Evolutionary conservation across 169 alveolate species (phyloP), one percentile per base, ranked within the genome.

Genomic region (Plasmodium vinckei): DNA sequence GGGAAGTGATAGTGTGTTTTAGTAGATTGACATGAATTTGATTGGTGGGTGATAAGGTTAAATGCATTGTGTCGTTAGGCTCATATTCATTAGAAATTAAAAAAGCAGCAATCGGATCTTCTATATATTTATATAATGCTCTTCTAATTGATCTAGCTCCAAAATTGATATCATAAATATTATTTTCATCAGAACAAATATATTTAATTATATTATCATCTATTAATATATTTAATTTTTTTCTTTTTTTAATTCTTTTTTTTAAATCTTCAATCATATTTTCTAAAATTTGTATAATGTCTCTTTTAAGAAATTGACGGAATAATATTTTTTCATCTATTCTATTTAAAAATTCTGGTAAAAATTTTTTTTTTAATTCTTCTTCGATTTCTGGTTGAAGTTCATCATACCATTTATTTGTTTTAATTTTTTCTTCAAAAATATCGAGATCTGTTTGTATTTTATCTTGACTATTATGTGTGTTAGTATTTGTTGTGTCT

Each of bases 331-430:
- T 87, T 59, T 94, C 95, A 67, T 94, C 96, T 25, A 94, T 92
- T 53, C 96, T 87, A 88, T 94, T 91, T 44, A 94, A 87, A 33
- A 94, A 93, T 63, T 94, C 96, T n/a, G 96, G 95, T 25, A 79
- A 71, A 69, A 92, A 92, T 44, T 67, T 75, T 56, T 91, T 84
- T 67, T 87, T 73, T 61, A 87, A 69, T 68, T 87, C 91, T 69
- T 86, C 91, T 86, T 86, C 91, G 23, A 86, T 70, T 59, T 86
- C 91, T 39, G 91, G 91, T 70, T 86, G 68, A 33, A 86, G 21
- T 59, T 86, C 91, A 21, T 86, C 91, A 39, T 86, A 86, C 91
- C 91, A 86, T 44, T 71, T 47, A 53, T 86, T 70, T 39, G 87
- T 86, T 15, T 65, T 27, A 13, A 86, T 23, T 70, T 86, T 86